Conservation (phyloP, 148 eudicot species). For the Camellia sinensis region DNA sequence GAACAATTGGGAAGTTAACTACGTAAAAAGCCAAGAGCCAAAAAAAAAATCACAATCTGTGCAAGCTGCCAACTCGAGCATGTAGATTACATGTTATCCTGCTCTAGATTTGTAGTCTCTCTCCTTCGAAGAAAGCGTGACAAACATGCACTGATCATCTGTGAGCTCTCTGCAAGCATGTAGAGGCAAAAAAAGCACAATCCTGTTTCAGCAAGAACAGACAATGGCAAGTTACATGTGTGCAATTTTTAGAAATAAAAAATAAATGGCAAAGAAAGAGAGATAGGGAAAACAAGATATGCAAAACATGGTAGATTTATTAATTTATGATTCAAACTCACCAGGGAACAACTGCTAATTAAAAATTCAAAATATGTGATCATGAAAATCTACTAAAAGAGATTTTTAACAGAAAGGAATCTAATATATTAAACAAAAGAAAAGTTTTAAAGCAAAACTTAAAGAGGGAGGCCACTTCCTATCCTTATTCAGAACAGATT, state of each 20-base stretch:
- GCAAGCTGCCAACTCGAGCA: background rate
- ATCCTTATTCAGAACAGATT: too few relatives aligned
- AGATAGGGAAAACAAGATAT: background rate
- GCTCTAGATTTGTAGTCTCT: slow-evolving; percentile 33
- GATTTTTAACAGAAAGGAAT: too few relatives aligned
- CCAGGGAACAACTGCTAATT: background rate
- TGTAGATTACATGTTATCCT: slow-evolving; percentile 34
- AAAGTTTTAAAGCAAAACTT: too few relatives aligned
- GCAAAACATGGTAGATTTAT: background rate
- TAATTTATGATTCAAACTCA: background rate
- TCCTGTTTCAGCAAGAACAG: slow-evolving; percentile 40
- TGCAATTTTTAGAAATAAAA: background rate
- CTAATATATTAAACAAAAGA: too few relatives aligned
- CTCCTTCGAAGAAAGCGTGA: slow-evolving; percentile 45
- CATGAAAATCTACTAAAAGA: too few relatives aligned
- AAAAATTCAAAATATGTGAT: too few relatives aligned
- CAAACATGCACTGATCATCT: slow-evolving; percentile 39
- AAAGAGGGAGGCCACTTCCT: too few relatives aligned
- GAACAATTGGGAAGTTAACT: too few relatives aligned
- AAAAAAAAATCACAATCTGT: too few relatives aligned
- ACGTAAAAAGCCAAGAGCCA: background rate
- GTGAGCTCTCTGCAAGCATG: slow-evolving; percentile 63
- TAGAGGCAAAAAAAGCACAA: slow-evolving; percentile 80
- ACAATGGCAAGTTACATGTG: background rate
- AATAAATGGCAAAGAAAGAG: background rate